Evolutionary conservation across 768 basidiomycete genomes (phyloP), one percentile per base, ranked within the genome.

Genomic region (Auricularia cornea): DNA sequence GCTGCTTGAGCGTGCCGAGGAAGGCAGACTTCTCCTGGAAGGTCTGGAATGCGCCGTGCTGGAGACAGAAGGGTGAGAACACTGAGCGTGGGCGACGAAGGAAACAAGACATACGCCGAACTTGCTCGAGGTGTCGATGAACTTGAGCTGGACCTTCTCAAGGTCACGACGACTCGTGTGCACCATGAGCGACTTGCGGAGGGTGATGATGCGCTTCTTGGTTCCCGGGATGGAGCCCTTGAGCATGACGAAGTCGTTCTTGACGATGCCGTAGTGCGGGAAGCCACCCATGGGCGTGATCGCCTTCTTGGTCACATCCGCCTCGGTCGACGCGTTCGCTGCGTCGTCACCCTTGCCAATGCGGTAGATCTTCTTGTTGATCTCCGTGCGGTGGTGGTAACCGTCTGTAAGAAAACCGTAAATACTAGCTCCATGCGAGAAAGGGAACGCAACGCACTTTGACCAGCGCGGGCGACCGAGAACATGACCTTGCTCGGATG

Each of bases 401-500:
- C 93, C 93, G 74, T 94, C 90, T 92, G 66, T n/a, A n/a, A 64
- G 8, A 66, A 26, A 33, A 52, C 20, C 14, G 33, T 63, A 63
- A 52, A 59, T 14, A 20, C 18, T 23, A 29, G 30, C 59, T 35
- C 54, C 2, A 52, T 26, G 26, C 33, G 14, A 57, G 59, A 38
- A 33, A 60, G 29, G 23, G 4, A 60, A 64, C n/a, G n/a, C 72
- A 64, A 82, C 92, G 70, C 76, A 93, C 90, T 92, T 90, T 98
- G 96, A 92, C 97, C 97, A 70, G 97, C 95, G 83, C 97, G 95
- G 66, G 95, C 97, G 71, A 99, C 97, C n/a, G 94, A 95, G 87
- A 94, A 98, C 96, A 98, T 98, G 85, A 99, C 97, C 81, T 96
- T 97, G 72, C 89, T 90, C 75, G 94, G 94, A 84, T 96, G 94